phyloP scores from a whole-genome alignment of 2,329 filamentous ascomycete genomes.

The Stagonosporopsis rhizophila region DNA sequence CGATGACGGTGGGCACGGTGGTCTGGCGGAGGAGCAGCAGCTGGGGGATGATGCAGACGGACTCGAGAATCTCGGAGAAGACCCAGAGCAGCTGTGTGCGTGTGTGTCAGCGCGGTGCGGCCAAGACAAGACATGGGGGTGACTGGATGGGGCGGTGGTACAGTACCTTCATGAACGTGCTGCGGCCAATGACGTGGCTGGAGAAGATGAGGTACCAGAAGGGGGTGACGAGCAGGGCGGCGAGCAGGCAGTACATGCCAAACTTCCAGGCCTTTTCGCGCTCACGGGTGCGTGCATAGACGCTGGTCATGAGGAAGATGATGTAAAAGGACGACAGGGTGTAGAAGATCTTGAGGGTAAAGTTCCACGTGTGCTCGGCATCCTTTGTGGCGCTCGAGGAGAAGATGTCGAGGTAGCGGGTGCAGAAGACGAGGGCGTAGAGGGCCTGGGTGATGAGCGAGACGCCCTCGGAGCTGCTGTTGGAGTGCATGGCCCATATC shows the following conservation, averaged over 20 bases:
- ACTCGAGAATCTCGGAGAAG: constrained; percentile 92
- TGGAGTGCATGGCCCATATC: constrained; percentile 87
- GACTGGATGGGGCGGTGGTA: too few relatives aligned
- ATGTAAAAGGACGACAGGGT: constrained; percentile 85
- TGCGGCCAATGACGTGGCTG: constrained; percentile 50
- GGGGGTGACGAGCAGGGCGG: constrained; percentile 72
- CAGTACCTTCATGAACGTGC: constrained; percentile 51
- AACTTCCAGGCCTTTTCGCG: constrained; percentile 94
- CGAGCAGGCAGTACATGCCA: constrained; percentile 71
- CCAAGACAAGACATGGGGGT: too few relatives aligned
- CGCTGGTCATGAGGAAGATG: constrained; percentile 83
- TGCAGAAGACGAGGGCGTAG: constrained; percentile 84
- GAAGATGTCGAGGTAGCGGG: constrained; percentile 87
- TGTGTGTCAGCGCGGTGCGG: constrained; percentile 2
- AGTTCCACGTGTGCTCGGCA: constrained; percentile 60
- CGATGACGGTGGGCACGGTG: constrained; percentile 93
- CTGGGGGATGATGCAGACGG: constrained; percentile 87
- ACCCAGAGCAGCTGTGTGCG: constrained; percentile 80
- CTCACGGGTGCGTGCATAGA: constrained; percentile 87
- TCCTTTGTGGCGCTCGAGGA: constrained; percentile 48
- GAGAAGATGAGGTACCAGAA: constrained; percentile 75
- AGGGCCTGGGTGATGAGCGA: constrained; percentile 90
- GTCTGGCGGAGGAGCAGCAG: constrained; percentile 91
- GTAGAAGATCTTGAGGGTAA: constrained; percentile 88
- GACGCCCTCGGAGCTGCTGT: constrained; percentile 86